A percentile compares a stretch with the other conserved stretches of the same genome.
phyloP scores from a whole-genome alignment of 352 stramenopile species.

The Hyaloperonospora brassicae region DNA sequence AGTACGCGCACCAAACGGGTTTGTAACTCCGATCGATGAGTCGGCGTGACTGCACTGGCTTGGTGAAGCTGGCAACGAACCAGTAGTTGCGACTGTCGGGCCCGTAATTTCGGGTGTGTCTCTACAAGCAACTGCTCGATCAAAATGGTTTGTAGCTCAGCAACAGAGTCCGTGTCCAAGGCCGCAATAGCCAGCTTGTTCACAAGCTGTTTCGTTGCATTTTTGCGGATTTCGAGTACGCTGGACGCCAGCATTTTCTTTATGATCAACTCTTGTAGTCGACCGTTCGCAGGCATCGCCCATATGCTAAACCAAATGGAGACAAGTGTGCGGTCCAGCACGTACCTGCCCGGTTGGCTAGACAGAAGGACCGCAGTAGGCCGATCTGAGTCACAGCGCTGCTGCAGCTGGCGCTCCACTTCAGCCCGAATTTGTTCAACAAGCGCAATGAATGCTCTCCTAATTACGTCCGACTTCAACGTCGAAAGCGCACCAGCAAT shows the following conservation, averaged over 20 bases:
- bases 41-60: constrained; percentile 7
- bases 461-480: constrained; percentile 8
- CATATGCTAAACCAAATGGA: constrained; percentile 40
- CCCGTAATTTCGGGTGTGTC: constrained; percentile 57
- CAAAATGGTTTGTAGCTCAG: constrained; percentile 33
- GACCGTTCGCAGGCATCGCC: constrained; percentile 8
- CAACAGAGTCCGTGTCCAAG: constrained; percentile 9
- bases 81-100: constrained; percentile 46
- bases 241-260: constrained; percentile 32
- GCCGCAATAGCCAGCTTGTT: constrained; percentile 17
- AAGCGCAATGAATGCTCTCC: constrained; percentile 9
- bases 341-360: constrained; percentile 32
- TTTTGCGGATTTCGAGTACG: constrained; percentile 59
- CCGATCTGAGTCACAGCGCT: constrained; percentile 20
- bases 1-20: constrained; percentile 23
- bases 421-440: constrained; percentile 22
- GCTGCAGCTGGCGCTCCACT: constrained; percentile 24
- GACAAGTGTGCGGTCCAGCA: constrained; percentile 39
- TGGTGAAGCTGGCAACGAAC: constrained; percentile 29
- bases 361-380: constrained; percentile 14
- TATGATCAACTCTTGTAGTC: constrained; percentile 15
- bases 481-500: constrained; percentile 7
- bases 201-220: constrained; percentile 44
- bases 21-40: constrained; percentile 17
- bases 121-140: constrained; percentile 46